phyloP scores from a whole-genome alignment of 257 asterid genomes.

The Hygrophila difformis region DNA sequence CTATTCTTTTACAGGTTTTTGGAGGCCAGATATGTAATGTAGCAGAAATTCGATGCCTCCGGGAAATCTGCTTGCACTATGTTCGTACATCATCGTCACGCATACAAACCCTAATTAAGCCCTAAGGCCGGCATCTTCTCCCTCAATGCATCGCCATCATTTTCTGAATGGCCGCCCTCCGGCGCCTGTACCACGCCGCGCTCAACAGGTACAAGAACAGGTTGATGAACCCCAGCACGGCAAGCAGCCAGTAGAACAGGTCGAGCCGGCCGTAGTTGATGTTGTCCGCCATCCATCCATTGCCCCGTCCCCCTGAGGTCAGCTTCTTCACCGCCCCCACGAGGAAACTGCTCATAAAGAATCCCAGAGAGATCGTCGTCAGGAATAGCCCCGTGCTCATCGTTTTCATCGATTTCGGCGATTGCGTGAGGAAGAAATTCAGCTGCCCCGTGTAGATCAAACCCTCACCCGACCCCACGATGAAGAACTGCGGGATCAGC shows the following conservation, averaged over 20 bases:
- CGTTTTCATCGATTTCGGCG: constrained; percentile 91
- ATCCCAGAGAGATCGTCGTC: constrained; percentile 76
- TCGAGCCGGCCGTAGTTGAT: constrained; percentile 79
- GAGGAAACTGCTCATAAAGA: constrained; percentile 67
- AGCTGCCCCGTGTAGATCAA: constrained; percentile 89
- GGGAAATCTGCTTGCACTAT: too few relatives aligned
- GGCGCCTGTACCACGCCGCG: constrained; percentile 54
- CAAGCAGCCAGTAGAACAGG: constrained; percentile 65
- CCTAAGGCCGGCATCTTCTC: too few relatives aligned
- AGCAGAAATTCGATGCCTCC: too few relatives aligned
- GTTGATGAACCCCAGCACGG: constrained; percentile 52
- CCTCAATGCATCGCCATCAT: too few relatives aligned
- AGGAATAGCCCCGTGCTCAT: constrained; percentile 95
- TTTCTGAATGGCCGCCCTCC: constrained; percentile 20
- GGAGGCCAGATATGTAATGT: too few relatives aligned
- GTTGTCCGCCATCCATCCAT: constrained; percentile 84
- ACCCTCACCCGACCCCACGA: constrained; percentile 86
- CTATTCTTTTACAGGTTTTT: too few relatives aligned
- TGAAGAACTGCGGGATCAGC: constrained; percentile 73
- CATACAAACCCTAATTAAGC: too few relatives aligned
- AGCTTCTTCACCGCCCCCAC: constrained; percentile 60
- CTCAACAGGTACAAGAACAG: constrained; percentile 44
- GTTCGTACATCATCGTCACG: too few relatives aligned
- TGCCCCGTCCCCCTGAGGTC: constrained; percentile 28
- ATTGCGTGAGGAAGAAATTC: constrained; percentile 82